These are phyloP conservation scores for Ogataea salicorniae DNA, from an alignment of 805 yeast genomes.

Conservation along the genomic window DNA sequence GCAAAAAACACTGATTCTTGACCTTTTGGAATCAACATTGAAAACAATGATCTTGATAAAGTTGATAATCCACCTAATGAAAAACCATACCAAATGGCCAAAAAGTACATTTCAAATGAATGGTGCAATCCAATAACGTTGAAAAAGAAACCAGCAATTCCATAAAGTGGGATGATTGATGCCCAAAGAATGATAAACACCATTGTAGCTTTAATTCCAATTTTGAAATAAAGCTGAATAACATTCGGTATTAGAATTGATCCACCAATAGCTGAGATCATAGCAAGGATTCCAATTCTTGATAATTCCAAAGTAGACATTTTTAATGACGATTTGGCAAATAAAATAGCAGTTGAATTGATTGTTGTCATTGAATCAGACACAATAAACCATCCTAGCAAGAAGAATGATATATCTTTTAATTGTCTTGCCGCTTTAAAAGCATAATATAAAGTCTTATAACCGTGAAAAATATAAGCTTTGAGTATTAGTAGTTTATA, in stretches of 20 bases:
- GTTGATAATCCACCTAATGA: constrained; percentile 72
- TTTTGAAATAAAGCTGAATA: constrained; percentile 32
- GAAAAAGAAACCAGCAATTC: constrained; percentile 59
- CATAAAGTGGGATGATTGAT: constrained; percentile 65
- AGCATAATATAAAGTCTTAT: constrained; percentile 52
- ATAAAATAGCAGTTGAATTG: constrained; percentile 71
- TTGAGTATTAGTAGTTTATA: constrained; percentile 12
- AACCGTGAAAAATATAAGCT: constrained; percentile 50
- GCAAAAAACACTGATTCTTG: constrained; percentile 74
- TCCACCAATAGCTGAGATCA: constrained; percentile 63
- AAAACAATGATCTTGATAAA: constrained; percentile 60
- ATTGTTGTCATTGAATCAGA: constrained; percentile 75
- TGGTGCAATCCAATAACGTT: constrained; percentile 52
- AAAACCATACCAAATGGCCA: constrained; percentile 73
- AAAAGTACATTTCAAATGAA: constrained; percentile 60
- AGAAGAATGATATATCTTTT: constrained; percentile 60
- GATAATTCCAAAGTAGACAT: constrained; percentile 68
- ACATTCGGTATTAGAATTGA: constrained; percentile 52
- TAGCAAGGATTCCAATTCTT: constrained; percentile 58
- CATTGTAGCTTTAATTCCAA: constrained; percentile 44
- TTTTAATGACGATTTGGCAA: constrained; percentile 63
- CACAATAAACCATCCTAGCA: constrained; percentile 71
- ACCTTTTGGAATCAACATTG: constrained; percentile 67
- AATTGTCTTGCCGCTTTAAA: constrained; percentile 54
- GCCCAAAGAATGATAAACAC: constrained; percentile 55